Evolutionary conservation across 148 eudicot genomes (phyloP).

Genomic region (Camellia granthamiana): DNA sequence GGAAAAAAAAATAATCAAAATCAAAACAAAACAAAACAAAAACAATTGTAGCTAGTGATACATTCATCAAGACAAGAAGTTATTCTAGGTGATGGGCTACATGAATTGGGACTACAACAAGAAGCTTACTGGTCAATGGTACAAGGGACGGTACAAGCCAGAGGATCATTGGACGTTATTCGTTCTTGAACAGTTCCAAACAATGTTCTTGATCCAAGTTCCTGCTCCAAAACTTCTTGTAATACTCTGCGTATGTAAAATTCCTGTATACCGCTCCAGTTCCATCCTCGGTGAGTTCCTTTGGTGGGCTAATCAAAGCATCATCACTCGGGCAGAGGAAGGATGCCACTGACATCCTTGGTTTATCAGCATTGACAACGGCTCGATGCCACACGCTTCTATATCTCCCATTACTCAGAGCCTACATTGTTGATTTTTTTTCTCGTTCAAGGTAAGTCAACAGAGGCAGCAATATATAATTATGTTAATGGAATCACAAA

Average conservation of each 20-base stretch:
- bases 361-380: conserved; percentile 50
- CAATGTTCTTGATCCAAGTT: conserved; percentile 71
- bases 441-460: background rate
- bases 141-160: too few species aligned
- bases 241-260: conserved; percentile 77
- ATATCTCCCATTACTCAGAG: conserved; percentile 75
- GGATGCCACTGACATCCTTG: conserved; percentile 77
- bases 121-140: too few species aligned
- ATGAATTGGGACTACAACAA: too few species aligned
- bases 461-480: background rate
- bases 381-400: conserved; percentile 94
- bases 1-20: too few species aligned
- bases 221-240: conserved; percentile 75
- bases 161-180: background rate
- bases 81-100: too few species aligned
- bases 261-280: conserved; percentile 43
- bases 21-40: background rate
- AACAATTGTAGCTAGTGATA: too few species aligned
- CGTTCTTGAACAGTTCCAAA: conserved; percentile 68
- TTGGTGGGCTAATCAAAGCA: conserved; percentile 70
- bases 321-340: conserved; percentile 66
- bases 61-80: too few species aligned
- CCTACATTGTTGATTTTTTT: conserved; percentile 33
- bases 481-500: background rate
- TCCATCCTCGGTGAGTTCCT: conserved; percentile 41